Base-by-base conservation (phyloP, 2,329 filamentous ascomycete genomes). In the Rhinocladiella similis region DNA sequence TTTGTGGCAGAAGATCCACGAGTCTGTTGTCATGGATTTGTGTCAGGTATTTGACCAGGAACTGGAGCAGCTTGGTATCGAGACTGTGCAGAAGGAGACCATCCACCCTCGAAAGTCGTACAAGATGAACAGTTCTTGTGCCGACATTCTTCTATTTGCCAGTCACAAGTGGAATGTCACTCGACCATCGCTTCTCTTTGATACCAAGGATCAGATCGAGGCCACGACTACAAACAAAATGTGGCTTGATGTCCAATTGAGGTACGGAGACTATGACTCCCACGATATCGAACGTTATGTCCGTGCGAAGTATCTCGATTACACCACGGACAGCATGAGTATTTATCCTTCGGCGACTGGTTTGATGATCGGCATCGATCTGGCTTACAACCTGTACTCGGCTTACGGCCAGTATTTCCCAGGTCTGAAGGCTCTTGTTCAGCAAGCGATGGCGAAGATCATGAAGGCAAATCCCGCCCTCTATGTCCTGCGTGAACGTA, bases 51-150 rank as follows among this genome's bases (percentile, higher is more conserved):
- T 99, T 66, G 94, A 99, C 65, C 93, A 97, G 69, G 94, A 99
- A 71, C 78, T 99, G 42, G 94, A 99, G 73, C 91, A 94, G 29
- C 80, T 99, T 3, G 92, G 92, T 35, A 97, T 99, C 56, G 94
- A 99, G 74, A 95, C 91, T 1, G 94, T 97, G 3, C 94, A 99
- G 71, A 99, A 99, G 75, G 94, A 99, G 77, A 97, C 94, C 0
- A 99, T 99, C 57, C 94, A 99, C 79, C 94, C 94, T 50, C 85
- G 94, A 84, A 99, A 99, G 77, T 97, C 91, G 3, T 99, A 99
- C 84, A 99, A 99, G 84, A 99, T 99, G 94, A 99, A 99, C 80
- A 97, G 92, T 68, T 97, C 93, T 56, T 97, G 94, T 68, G 94
- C 95, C 3, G 94, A 99, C 73, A 97, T 99, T 62, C 81, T 97